phyloP scores from a whole-genome alignment of 2,329 filamentous ascomycete species.

The Pleomassaria siparia region DNA sequence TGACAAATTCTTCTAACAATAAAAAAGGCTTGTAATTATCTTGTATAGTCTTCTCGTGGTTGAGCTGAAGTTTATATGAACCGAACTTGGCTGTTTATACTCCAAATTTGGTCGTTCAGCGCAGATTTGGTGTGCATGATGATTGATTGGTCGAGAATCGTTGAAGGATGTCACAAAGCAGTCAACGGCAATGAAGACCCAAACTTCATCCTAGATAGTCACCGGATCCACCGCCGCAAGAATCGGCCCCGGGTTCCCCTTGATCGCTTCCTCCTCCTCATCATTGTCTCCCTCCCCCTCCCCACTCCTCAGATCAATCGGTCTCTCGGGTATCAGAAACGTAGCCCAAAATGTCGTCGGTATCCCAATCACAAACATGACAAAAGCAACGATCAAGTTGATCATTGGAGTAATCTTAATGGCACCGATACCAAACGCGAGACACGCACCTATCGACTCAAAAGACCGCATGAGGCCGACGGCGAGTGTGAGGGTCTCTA shows the following conservation, averaged over 20 bases:
- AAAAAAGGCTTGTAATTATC: no score
- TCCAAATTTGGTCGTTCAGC: no score
- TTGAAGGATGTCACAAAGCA: no score
- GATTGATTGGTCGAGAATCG: no score
- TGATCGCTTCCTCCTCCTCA: background rate
- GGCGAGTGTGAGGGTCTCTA: conserved; percentile 54
- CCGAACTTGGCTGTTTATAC: no score
- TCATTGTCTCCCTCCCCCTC: conserved; percentile 1
- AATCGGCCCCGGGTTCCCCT: background rate
- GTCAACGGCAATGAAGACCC: no score
- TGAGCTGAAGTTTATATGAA: no score
- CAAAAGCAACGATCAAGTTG: conserved; percentile 53
- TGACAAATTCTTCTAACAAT: no score
- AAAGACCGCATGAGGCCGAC: conserved; percentile 54
- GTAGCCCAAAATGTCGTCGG: conserved; percentile 28
- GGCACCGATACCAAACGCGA: conserved; percentile 53
- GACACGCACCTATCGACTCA: conserved; percentile 51
- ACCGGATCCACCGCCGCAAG: background rate
- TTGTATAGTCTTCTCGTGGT: no score
- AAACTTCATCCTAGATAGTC: no score
- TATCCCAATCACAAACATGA: conserved; percentile 49
- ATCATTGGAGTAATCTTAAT: conserved; percentile 50
- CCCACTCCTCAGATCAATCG: no score
- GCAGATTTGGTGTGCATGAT: no score
- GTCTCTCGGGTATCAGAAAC: conserved; percentile 23